A percentile compares a stretch with the other conserved stretches of the same genome.
These are phyloP conservation scores for Dactylellina parvicollis DNA, from an alignment of 2,329 filamentous ascomycete species.

Conservation along the genomic window DNA sequence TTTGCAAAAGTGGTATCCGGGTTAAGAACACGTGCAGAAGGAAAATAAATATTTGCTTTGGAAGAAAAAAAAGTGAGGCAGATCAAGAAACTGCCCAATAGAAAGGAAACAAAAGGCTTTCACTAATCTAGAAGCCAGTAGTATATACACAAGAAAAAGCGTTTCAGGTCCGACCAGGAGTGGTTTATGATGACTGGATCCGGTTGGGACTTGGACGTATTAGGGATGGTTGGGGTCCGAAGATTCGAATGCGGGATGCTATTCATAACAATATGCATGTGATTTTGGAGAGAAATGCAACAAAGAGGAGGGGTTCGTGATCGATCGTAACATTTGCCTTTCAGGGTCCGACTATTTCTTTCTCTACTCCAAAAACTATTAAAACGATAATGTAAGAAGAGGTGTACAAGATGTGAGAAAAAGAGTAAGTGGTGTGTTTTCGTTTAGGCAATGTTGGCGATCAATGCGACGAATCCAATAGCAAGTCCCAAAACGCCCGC, in stretches of 20 bases:
- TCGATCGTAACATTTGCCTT: conserved; percentile 26
- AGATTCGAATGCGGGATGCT: not conserved
- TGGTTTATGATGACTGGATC: not conserved
- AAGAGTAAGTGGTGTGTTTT: conserved; percentile 3
- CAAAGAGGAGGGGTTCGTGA: not conserved
- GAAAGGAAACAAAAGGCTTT: not conserved
- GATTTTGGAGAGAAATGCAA: conserved; percentile 3
- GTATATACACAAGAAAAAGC: conserved; percentile 13
- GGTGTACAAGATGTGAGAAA: conserved; percentile 7
- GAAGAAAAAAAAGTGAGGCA: not conserved
- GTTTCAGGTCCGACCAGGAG: not conserved
- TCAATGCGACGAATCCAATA: conserved; percentile 35
- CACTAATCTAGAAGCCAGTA: not conserved
- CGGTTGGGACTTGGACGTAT: not conserved
- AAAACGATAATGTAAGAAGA: conserved; percentile 12
- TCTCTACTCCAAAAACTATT: conserved; percentile 16
- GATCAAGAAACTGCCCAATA: not conserved
- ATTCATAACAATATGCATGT: not conserved
- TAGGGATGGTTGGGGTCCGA: not conserved
- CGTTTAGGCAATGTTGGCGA: conserved; percentile 47
- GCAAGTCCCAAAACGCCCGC: conserved; percentile 18
- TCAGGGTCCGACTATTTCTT: conserved; percentile 22
- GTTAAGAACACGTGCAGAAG: not conserved
- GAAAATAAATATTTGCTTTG: not conserved
- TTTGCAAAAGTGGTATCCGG: conserved; percentile 12